Conservation (phyloP, 2,329 filamentous ascomycete genomes). For the Epichloe scottii region DNA sequence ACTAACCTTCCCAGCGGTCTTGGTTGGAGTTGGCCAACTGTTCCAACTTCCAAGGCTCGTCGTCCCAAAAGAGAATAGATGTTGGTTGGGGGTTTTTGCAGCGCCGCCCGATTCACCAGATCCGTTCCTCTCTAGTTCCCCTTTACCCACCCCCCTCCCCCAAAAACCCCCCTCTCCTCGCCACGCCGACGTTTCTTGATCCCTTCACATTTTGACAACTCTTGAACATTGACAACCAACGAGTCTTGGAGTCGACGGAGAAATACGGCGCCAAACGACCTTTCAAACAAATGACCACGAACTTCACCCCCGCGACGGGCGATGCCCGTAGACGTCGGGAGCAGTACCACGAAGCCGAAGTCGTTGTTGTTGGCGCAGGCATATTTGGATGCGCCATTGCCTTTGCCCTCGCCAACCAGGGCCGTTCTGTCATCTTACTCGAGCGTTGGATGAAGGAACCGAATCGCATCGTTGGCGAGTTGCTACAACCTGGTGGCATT, state of each 20-base stretch:
- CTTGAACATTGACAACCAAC: neutral
- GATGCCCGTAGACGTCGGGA: constrained; percentile 34
- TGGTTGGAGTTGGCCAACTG: neutral
- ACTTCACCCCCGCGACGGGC: constrained; percentile 13
- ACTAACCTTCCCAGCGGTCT: no score
- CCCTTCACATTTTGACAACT: neutral
- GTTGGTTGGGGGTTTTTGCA: neutral
- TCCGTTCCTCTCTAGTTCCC: neutral
- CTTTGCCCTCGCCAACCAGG: constrained; percentile 74
- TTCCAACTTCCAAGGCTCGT: neutral
- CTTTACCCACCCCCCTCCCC: no score
- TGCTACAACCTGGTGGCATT: constrained; percentile 87
- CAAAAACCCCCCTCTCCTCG: neutral
- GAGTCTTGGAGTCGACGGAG: neutral
- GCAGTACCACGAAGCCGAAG: constrained; percentile 56
- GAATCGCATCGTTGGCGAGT: constrained; percentile 88
- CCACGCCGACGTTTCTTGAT: neutral
- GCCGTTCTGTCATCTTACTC: constrained; percentile 78
- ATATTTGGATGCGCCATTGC: constrained; percentile 81
- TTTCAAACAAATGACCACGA: neutral
- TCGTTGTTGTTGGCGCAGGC: constrained; percentile 86
- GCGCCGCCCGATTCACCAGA: neutral
- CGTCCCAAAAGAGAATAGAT: neutral
- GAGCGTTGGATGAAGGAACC: constrained; percentile 86
- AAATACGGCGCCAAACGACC: neutral